phyloP scores from a whole-genome alignment of 306 rosid genomes.

The Gillenia trifoliata region DNA sequence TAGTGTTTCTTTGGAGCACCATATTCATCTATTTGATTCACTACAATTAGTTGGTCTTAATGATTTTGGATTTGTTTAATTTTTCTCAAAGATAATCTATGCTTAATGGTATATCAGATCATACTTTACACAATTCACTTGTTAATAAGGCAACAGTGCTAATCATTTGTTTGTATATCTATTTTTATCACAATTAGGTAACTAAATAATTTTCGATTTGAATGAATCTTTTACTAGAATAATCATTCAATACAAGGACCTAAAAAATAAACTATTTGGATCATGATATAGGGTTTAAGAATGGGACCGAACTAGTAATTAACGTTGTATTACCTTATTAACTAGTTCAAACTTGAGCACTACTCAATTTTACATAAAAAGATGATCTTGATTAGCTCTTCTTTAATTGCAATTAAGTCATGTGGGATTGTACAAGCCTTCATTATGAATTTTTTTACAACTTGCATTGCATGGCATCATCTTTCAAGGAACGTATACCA shows the following conservation, averaged over 20 bases:
- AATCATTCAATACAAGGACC: not conserved
- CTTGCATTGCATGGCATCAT: not conserved
- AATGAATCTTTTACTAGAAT: not conserved
- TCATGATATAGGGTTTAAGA: no score
- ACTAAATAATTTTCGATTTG: not conserved
- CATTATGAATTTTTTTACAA: not conserved
- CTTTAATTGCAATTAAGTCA: not conserved
- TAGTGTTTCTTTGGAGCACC: not conserved
- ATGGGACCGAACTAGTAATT: no score
- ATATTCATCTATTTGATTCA: no score
- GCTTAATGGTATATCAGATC: not conserved
- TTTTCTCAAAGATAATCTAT: no score
- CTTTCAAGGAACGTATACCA: not conserved
- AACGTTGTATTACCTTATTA: no score
- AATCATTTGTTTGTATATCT: no score
- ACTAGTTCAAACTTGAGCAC: no score
- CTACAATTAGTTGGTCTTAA: not conserved
- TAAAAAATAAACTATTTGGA: not conserved
- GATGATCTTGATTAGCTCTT: no score
- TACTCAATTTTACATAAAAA: no score
- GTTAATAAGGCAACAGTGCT: not conserved
- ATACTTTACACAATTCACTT: not conserved
- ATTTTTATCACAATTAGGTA: no score
- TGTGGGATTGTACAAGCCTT: not conserved
- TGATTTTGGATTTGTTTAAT: not conserved